These are phyloP conservation scores for Paracoccidioides brasiliensis DNA, from an alignment of 2,329 filamentous ascomycete genomes.

Conservation along the genomic window DNA sequence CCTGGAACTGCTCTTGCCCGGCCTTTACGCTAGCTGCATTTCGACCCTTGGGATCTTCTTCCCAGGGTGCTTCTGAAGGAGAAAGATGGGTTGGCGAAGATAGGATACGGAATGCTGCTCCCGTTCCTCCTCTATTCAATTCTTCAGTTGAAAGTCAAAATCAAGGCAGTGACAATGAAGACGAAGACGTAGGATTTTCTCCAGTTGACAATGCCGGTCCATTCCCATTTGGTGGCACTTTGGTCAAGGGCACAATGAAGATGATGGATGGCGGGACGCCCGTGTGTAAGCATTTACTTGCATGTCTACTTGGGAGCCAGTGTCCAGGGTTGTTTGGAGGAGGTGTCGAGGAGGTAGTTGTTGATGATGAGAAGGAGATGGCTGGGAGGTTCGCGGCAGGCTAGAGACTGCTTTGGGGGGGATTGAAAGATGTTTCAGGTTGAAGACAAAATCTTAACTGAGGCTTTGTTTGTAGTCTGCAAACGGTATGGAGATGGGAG, in stretches of 20 bases:
- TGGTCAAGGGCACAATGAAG: constrained; percentile 12
- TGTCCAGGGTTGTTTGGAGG: constrained; percentile 45
- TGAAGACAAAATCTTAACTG: too few species aligned
- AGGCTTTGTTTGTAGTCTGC: too few species aligned
- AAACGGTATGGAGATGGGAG: too few species aligned
- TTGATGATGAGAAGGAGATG: constrained; percentile 49
- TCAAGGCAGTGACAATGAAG: constrained; percentile 6
- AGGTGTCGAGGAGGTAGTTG: constrained; percentile 42
- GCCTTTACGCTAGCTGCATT: constrained; percentile 67
- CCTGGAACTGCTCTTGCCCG: constrained; percentile 86
- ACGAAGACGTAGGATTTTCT: background rate
- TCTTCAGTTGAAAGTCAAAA: constrained; percentile 5
- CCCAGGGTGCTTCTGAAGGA: background rate
- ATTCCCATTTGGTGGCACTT: constrained; percentile 27
- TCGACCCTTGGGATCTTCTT: background rate
- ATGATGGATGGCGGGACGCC: background rate
- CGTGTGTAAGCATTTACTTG: constrained; percentile 36
- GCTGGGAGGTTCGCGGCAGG: constrained; percentile 49
- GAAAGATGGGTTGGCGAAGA: background rate
- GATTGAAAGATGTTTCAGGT: background rate
- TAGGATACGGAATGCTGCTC: background rate
- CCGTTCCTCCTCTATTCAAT: background rate
- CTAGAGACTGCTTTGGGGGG: background rate
- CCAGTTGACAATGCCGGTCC: too few species aligned
- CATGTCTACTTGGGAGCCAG: constrained; percentile 59